Conservation (phyloP, 257 asterid genomes). For the Solanum microdontum region DNA sequence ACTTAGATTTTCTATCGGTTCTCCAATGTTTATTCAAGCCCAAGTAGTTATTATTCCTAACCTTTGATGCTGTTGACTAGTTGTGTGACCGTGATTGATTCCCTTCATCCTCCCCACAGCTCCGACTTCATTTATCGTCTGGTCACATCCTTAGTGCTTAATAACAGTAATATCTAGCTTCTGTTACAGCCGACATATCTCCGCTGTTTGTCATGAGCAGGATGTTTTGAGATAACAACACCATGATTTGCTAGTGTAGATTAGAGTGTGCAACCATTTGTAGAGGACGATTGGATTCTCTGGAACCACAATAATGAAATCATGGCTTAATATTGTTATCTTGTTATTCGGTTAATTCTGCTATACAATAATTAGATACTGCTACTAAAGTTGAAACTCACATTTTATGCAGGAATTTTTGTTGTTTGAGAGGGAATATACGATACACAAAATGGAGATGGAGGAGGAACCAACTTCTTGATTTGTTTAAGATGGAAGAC, state of each 20-base stretch:
- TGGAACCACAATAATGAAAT: neutral
- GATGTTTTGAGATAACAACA: neutral
- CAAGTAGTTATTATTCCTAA: neutral
- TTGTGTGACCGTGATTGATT: neutral
- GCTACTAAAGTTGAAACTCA: slow-evolving; percentile 2
- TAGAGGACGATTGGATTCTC: neutral
- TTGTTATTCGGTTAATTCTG: neutral
- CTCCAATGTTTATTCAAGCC: neutral
- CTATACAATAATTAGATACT: neutral
- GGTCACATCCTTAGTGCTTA: neutral
- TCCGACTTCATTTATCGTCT: neutral
- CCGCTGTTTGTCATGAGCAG: neutral
- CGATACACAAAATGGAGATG: slow-evolving; percentile 47
- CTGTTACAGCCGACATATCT: neutral
- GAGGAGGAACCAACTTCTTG: slow-evolving; percentile 29
- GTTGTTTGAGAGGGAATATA: slow-evolving; percentile 71
- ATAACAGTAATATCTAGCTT: neutral
- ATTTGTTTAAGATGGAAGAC: neutral
- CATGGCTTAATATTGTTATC: neutral
- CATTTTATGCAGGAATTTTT: slow-evolving; percentile 60
- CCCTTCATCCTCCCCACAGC: neutral
- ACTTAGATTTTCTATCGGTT: neutral
- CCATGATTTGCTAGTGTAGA: neutral
- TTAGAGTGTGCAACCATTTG: neutral
- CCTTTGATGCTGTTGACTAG: neutral